Conservation (phyloP, 768 basidiomycete species). For the Leccinum uliginosum region DNA sequence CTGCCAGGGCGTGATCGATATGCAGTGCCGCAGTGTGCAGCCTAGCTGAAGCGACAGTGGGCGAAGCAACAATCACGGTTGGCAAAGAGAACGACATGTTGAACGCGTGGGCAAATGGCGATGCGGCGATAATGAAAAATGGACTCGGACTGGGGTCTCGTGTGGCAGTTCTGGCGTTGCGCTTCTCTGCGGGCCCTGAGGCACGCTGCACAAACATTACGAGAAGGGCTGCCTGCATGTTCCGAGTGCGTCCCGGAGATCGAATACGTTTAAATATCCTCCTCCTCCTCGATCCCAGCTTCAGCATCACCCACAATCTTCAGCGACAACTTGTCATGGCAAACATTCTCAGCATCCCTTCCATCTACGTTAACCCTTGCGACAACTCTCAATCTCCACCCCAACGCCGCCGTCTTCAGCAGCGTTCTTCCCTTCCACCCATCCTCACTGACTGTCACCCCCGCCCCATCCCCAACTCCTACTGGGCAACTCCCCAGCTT, state of each 20-base stretch:
- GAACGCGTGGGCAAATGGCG: conserved; percentile 2
- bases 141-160: conserved; percentile 4
- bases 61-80: conserved; percentile 2
- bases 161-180: conserved; percentile 9
- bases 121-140: conserved; percentile 17
- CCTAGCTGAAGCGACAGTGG: conserved; percentile 1
- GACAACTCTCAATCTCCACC: not conserved
- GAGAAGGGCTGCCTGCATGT: conserved; percentile 1
- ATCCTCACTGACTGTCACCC: conserved; percentile 16
- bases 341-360: conserved; percentile 1
- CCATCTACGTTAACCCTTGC: conserved; percentile 10
- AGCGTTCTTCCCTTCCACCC: conserved; percentile 18
- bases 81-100: conserved; percentile 7
- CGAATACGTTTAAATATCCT: conserved; percentile 14
- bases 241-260: not conserved
- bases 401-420: conserved; percentile 1
- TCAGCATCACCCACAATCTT: conserved; percentile 6
- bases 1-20: conserved; percentile 15
- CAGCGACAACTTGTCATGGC: conserved; percentile 4
- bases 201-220: conserved; percentile 6
- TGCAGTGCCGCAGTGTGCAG: not conserved
- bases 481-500: conserved; percentile 72
- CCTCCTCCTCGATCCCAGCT: not conserved
- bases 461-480: conserved; percentile 78
- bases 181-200: conserved; percentile 5